Base-by-base conservation (phyloP, 768 basidiomycete genomes). In the Russula emetica region DNA sequence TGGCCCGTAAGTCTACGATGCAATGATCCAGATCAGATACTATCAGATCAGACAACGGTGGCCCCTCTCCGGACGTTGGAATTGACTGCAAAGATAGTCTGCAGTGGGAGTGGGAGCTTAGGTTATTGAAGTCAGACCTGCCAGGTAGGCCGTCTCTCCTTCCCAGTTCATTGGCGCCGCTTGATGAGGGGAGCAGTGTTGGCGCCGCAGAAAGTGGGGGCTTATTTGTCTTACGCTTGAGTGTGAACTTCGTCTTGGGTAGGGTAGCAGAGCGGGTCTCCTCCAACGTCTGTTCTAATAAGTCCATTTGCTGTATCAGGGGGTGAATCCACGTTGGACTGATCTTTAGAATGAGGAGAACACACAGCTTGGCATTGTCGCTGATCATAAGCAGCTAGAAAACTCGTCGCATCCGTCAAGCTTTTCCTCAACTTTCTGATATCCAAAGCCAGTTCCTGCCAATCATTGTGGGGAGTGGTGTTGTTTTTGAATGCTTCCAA, bases 301-400 rank as follows among this genome's bases (percentile, higher is more conserved):
- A 73, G 70, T 83, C 85, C 61, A 92, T 72, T 82, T 86, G 86
- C 91, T 94, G 69, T 30, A 24, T 16, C 5, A 28, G 13, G 58
- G 18, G 24, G 28, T 55, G 36, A 57, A 28, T 32, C 11, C 22
- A 11, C 26, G 38, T 20, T 34, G 3, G n/a, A 34, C 16, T 2
- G 5, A 58, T 44, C n/a, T 22, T 34, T 47, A 24, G 14, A 58
- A 20, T 18, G 47, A 60, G 36, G 26, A 50, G 58, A 28, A 77
- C 84, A 59, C 68, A 90, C 90, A 69, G 77, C 74, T 72, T 88
- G 87, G 70, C 80, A 87, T 70, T 85, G 85, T 59, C 85, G 80
- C 70, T 88, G 90, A 72, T 91, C 88, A 70, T 90, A 90, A 44
- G 80, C 77, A 5, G 90, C 86, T 51, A 93, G 75, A 62, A 80